Evolutionary conservation across 2,329 filamentous ascomycete genomes (phyloP).

Genomic region (Xylariales sp.): DNA sequence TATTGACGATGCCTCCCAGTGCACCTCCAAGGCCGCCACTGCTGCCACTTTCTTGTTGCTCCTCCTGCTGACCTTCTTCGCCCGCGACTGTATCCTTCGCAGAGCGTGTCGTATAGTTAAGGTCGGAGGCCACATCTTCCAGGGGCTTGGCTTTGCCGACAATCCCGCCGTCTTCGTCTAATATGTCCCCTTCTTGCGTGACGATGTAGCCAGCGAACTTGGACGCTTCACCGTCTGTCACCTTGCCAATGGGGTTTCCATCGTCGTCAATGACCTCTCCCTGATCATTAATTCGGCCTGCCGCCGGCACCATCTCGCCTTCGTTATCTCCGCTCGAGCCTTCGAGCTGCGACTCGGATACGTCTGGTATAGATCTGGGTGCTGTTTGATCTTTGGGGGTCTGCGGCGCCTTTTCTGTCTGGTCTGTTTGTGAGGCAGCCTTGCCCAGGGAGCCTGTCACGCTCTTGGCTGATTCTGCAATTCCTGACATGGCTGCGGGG

Average conservation of each 20-base stretch:
- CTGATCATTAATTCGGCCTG: conserved; percentile 61
- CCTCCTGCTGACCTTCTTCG: neutral
- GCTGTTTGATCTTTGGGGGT: conserved; percentile 39
- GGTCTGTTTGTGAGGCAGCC: conserved; percentile 32
- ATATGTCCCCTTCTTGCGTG: conserved; percentile 52
- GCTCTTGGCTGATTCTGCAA: conserved; percentile 42
- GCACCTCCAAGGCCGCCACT: conserved; percentile 39
- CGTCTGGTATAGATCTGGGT: conserved; percentile 47
- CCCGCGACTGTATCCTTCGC: conserved; percentile 33
- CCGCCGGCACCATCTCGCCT: conserved; percentile 52
- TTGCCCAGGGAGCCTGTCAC: conserved; percentile 37
- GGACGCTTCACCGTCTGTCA: conserved; percentile 48
- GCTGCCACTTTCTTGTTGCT: conserved; percentile 22
- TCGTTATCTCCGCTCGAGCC: conserved; percentile 44
- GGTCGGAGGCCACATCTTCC: conserved; percentile 47
- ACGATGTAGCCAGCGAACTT: conserved; percentile 51
- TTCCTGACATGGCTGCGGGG: conserved; percentile 48
- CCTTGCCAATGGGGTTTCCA: conserved; percentile 59
- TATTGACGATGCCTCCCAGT: conserved; percentile 43
- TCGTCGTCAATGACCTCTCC: conserved; percentile 69
- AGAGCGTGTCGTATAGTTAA: conserved; percentile 49
- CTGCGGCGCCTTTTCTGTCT: conserved; percentile 30
- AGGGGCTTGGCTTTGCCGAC: conserved; percentile 51
- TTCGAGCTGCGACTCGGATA: conserved; percentile 39
- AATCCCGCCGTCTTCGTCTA: conserved; percentile 48